phyloP scores from a whole-genome alignment of 176 grass and related monocot species.

The Oryza longistaminata region DNA sequence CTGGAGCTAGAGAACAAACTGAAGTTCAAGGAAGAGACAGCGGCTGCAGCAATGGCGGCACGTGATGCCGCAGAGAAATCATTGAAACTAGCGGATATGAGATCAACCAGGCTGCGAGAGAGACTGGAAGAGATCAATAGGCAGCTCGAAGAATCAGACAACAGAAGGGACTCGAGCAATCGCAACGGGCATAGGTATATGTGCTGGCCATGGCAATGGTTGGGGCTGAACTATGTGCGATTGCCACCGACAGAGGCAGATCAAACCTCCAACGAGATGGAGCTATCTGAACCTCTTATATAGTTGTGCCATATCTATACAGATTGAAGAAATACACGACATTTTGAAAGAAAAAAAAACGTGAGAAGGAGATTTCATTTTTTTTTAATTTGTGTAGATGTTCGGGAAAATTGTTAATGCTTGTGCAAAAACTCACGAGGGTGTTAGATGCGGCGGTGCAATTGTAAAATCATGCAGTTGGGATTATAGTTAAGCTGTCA shows the following conservation, averaged over 20 bases:
- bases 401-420: conserved; percentile 29
- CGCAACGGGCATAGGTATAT: conserved; percentile 62
- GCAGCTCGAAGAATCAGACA: conserved; percentile 76
- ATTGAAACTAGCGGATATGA: conserved; percentile 63
- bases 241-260: conserved; percentile 39
- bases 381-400: conserved; percentile 40
- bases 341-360: neutral
- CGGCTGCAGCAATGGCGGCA: conserved; percentile 71
- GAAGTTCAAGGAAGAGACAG: conserved; percentile 96
- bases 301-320: conserved; percentile 42
- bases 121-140: conserved; percentile 84
- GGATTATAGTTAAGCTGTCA: conserved; percentile 36
- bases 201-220: conserved; percentile 99
- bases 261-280: conserved; percentile 79
- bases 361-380: neutral
- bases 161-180: conserved; percentile 25
- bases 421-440: conserved; percentile 19
- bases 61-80: conserved; percentile 91
- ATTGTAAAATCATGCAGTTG: conserved; percentile 41
- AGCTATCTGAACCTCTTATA: conserved; percentile 86
- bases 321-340: neutral
- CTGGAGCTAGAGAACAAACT: conserved; percentile 88
- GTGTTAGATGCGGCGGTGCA: conserved; percentile 8
- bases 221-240: conserved; percentile 76
- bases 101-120: conserved; percentile 70